These are phyloP conservation scores for Lactarius deliciosus DNA, from an alignment of 768 basidiomycete genomes.

Conservation along the genomic window DNA sequence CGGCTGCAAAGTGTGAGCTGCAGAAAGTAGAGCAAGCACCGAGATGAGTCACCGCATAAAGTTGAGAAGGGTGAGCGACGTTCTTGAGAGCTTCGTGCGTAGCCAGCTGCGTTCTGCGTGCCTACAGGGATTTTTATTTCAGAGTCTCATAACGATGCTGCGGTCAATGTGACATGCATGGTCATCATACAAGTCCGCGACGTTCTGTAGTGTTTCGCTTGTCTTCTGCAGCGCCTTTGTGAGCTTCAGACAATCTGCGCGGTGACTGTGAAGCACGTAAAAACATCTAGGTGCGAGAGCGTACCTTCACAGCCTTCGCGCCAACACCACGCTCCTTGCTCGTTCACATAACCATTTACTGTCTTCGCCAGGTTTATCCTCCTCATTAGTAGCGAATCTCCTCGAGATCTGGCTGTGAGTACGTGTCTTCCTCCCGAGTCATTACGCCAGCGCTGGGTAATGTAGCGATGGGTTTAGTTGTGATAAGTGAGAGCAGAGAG, in stretches of 20 bases:
- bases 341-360: slow-evolving; percentile 60
- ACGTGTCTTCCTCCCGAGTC: slow-evolving; percentile 27
- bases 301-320: slow-evolving; percentile 70
- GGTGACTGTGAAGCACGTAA: not conserved
- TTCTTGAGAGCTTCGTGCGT: slow-evolving; percentile 76
- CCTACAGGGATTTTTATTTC: slow-evolving; percentile 43
- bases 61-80: slow-evolving; percentile 69
- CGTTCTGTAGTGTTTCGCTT: slow-evolving; percentile 66
- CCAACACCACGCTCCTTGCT: slow-evolving; percentile 86
- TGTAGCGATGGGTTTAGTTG: slow-evolving; percentile 58
- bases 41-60: slow-evolving; percentile 57
- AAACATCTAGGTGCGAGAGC: slow-evolving; percentile 17
- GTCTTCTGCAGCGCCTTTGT: slow-evolving; percentile 79
- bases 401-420: slow-evolving; percentile 50
- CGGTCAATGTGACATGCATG: slow-evolving; percentile 50
- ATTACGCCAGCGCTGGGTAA: slow-evolving; percentile 43
- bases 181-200: slow-evolving; percentile 78
- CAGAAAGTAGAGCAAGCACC: not conserved
- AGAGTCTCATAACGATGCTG: slow-evolving; percentile 9
- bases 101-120: slow-evolving; percentile 65
- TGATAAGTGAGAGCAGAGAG: slow-evolving; percentile 71
- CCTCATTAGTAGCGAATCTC: slow-evolving; percentile 34
- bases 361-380: slow-evolving; percentile 33
- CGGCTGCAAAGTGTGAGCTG: slow-evolving; percentile 43
- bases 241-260: slow-evolving; percentile 67